phyloP scores from a whole-genome alignment of 257 asterid genomes.

The Fraxinus anomala region DNA sequence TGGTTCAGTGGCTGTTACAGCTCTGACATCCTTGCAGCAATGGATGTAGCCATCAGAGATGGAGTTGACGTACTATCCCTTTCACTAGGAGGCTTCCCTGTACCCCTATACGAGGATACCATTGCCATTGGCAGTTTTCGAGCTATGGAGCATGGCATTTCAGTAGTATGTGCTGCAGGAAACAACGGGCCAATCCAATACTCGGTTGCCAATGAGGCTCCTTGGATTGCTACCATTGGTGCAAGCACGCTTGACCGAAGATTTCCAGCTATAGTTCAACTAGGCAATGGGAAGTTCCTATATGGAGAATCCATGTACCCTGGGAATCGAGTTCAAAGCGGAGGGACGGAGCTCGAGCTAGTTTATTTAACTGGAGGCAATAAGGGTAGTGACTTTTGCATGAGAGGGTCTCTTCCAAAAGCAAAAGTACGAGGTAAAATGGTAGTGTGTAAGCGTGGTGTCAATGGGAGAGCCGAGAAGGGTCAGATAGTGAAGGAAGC shows the following conservation, averaged over 20 bases:
- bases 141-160: conserved; percentile 84
- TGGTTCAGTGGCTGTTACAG: conserved; percentile 91
- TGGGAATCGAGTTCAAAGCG: conserved; percentile 41
- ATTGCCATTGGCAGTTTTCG: conserved; percentile 90
- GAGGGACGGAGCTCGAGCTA: conserved; percentile 59
- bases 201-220: conserved; percentile 87
- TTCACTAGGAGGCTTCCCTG: conserved; percentile 81
- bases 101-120: conserved; percentile 78
- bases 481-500: conserved; percentile 82
- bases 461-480: conserved; percentile 87
- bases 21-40: conserved; percentile 90
- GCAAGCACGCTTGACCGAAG: conserved; percentile 82
- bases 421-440: conserved; percentile 63
- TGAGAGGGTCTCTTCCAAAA: conserved; percentile 69
- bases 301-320: conserved; percentile 92
- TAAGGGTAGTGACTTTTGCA: conserved; percentile 66
- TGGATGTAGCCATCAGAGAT: conserved; percentile 78
- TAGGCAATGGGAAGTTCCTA: conserved; percentile 57
- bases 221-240: conserved; percentile 87
- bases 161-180: conserved; percentile 89
- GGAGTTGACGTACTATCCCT: conserved; percentile 85
- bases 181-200: conserved; percentile 76
- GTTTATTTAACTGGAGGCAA: conserved; percentile 60
- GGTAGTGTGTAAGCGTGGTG: conserved; percentile 84
- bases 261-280: conserved; percentile 73